A percentile compares a stretch with the other conserved stretches of the same genome.
Conservation (phyloP, 208 protist species). For the Naegleria gruberi region DNA sequence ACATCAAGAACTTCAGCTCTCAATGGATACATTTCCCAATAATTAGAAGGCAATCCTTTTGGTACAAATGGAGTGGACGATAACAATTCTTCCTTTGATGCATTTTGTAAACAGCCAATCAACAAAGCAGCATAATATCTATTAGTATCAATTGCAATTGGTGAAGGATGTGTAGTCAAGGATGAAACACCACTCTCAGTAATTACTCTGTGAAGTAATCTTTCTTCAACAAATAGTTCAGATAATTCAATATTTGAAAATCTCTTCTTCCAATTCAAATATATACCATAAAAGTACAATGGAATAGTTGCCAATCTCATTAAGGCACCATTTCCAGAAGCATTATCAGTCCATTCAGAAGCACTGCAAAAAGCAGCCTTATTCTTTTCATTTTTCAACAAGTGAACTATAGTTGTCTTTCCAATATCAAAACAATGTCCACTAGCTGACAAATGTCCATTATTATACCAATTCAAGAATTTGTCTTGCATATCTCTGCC, state of each 20-base stretch:
- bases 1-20: background rate
- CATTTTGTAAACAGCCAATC: slow-evolving; percentile 21
- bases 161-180: slow-evolving; percentile 24
- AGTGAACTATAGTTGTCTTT: background rate
- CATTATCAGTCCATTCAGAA: background rate
- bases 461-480: slow-evolving; percentile 36
- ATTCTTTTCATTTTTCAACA: background rate
- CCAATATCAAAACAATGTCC: slow-evolving; percentile 48
- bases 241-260: background rate
- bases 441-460: slow-evolving; percentile 37
- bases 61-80: background rate
- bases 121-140: slow-evolving; percentile 22
- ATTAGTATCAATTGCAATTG: slow-evolving; percentile 16
- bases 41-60: background rate
- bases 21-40: background rate
- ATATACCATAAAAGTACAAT: background rate
- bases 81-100: slow-evolving; percentile 12
- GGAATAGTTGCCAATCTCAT: slow-evolving; percentile 34
- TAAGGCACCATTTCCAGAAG: slow-evolving; percentile 33
- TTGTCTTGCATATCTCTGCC: slow-evolving; percentile 28
- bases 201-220: background rate
- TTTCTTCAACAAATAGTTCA: background rate
- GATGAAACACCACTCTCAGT: background rate
- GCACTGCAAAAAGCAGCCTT: background rate
- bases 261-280: background rate